phyloP scores from a whole-genome alignment of 2,329 filamentous ascomycete genomes.

The Hymenoscyphus repandus region DNA sequence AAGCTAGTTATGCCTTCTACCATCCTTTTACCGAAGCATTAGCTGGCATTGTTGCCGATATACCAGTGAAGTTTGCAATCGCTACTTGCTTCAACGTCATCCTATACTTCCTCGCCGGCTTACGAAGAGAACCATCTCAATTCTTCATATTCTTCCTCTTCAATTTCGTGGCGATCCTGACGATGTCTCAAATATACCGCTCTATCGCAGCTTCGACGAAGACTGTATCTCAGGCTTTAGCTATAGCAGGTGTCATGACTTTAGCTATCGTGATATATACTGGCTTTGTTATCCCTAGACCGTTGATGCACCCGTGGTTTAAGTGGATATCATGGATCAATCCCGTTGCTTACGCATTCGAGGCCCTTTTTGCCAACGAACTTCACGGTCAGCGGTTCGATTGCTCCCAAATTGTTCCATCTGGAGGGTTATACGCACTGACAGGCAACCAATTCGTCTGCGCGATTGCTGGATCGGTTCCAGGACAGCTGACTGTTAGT shows the following conservation, averaged over 20 bases:
- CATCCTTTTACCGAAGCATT: constrained; percentile 86
- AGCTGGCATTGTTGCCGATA: constrained; percentile 78
- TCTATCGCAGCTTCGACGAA: constrained; percentile 70
- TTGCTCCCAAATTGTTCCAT: constrained; percentile 41
- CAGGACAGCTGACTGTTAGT: constrained; percentile 46
- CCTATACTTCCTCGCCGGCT: constrained; percentile 81
- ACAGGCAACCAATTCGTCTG: constrained; percentile 42
- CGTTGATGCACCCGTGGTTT: constrained; percentile 69
- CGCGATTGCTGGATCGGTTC: constrained; percentile 49
- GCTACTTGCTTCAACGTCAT: constrained; percentile 72
- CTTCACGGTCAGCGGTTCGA: constrained; percentile 52
- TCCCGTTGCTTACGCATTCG: constrained; percentile 67
- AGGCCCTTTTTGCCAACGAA: constrained; percentile 76
- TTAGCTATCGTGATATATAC: constrained; percentile 31
- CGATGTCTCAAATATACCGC: constrained; percentile 65
- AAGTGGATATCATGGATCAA: constrained; percentile 69
- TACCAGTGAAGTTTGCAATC: constrained; percentile 77
- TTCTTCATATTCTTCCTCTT: constrained; percentile 73
- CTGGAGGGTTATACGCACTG: constrained; percentile 53
- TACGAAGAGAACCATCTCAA: constrained; percentile 57
- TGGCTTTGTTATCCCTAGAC: constrained; percentile 38
- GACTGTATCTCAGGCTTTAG: constrained; percentile 61
- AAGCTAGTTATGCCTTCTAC: constrained; percentile 80
- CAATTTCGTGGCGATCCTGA: constrained; percentile 42
- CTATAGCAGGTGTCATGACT: constrained; percentile 51